A percentile compares a stretch with the other conserved stretches of the same genome.
These are phyloP conservation scores for Raddia guianensis DNA, from an alignment of 176 grass and related monocot genomes.

Conservation along the genomic window DNA sequence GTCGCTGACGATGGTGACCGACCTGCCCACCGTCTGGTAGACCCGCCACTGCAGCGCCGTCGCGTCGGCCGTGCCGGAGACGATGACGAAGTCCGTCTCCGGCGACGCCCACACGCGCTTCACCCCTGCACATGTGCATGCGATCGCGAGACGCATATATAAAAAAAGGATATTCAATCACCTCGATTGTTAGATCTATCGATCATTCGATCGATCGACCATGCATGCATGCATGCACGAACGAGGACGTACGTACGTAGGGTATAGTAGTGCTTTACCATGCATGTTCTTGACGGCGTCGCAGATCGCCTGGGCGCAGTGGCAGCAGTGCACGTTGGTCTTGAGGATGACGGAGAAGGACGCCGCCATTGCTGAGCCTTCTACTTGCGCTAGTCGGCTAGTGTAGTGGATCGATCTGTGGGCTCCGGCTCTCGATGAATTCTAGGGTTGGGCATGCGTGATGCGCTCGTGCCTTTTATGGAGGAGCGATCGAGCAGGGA, in stretches of 20 bases:
- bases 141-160: no score
- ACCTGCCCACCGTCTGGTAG: not conserved
- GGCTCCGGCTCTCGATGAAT: not conserved
- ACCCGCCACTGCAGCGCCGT: not conserved
- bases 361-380: not conserved
- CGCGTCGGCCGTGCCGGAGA: constrained; percentile 26
- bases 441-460: not conserved
- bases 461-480: not conserved
- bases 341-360: not conserved
- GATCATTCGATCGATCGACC: no score
- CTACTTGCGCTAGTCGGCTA: not conserved
- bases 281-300: not conserved
- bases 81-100: constrained; percentile 30
- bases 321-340: not conserved
- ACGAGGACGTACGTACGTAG: not conserved
- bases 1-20: constrained; percentile 22
- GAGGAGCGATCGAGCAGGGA: not conserved
- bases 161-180: no score
- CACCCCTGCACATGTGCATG: constrained; percentile 4
- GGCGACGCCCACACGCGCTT: constrained; percentile 10
- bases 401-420: not conserved
- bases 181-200: not conserved
- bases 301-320: not conserved
- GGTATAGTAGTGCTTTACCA: not conserved
- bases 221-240: no score